Conservation (phyloP, 345 rosid genomes). For the Gossypium ekmanianum region DNA sequence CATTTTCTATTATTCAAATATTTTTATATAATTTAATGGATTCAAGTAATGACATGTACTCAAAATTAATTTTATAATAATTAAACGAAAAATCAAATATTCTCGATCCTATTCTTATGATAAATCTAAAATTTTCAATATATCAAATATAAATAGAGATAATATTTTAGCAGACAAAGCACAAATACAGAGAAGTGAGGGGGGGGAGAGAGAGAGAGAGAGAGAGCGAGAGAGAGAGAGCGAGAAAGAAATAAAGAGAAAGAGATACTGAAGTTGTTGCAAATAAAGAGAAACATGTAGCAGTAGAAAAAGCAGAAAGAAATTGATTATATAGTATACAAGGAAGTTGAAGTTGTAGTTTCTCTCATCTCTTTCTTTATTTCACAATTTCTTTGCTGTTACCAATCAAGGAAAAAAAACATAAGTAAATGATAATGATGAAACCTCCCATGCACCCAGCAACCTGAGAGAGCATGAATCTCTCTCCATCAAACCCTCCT, state of each 20-base stretch:
- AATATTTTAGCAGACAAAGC: constrained; percentile 25
- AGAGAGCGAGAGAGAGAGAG: not conserved
- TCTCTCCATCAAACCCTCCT: constrained; percentile 36
- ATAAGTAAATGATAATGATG: constrained; percentile 50
- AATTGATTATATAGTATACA: not conserved
- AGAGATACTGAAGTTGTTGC: not conserved
- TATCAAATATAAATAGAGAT: not conserved
- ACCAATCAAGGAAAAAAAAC: constrained; percentile 23
- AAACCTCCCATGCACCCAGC: constrained; percentile 52
- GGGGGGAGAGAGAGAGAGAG: not conserved
- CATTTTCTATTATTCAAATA: too few species aligned
- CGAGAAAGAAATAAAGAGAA: not conserved
- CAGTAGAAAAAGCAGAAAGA: not conserved
- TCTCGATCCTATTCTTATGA: too few species aligned
- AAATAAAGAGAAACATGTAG: not conserved
- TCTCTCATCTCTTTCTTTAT: not conserved
- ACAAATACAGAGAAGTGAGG: constrained; percentile 9
- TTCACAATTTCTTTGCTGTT: not conserved
- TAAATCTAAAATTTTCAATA: too few species aligned
- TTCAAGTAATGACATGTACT: too few species aligned
- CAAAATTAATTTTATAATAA: too few species aligned
- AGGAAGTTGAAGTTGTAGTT: not conserved
- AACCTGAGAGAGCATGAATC: constrained; percentile 41
- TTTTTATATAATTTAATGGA: too few species aligned
- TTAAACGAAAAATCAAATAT: too few species aligned